These are phyloP conservation scores for Fusarium euwallaceae DNA, from an alignment of 2,329 filamentous ascomycete species.

Conservation along the genomic window DNA sequence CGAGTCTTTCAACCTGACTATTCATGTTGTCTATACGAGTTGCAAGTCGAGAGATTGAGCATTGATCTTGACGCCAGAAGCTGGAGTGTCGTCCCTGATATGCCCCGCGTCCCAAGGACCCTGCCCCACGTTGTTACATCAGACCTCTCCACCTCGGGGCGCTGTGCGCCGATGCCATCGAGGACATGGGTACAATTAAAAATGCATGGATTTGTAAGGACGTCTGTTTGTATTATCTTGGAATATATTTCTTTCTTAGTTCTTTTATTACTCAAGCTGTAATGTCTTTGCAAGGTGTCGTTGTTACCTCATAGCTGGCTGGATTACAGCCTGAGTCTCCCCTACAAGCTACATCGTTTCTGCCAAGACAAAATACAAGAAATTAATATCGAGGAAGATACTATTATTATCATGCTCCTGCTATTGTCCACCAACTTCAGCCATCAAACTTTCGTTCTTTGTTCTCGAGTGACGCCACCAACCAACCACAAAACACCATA, in stretches of 20 bases:
- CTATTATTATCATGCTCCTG: neutral
- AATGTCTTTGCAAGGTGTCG: neutral
- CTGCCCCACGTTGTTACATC: slow-evolving; percentile 45
- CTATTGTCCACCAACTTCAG: neutral
- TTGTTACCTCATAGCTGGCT: too few relatives aligned
- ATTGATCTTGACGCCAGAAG: neutral
- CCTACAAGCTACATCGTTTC: neutral
- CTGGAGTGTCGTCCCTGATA: slow-evolving; percentile 15
- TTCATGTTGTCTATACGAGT: slow-evolving; percentile 71
- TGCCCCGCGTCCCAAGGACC: slow-evolving; percentile 38
- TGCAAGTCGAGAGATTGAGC: neutral
- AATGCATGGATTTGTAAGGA: neutral
- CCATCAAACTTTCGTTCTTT: neutral
- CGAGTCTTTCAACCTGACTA: slow-evolving; percentile 77
- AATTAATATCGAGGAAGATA: neutral
- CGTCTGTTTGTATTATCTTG: neutral
- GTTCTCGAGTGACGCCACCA: slow-evolving; percentile 4
- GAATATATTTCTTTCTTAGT: neutral
- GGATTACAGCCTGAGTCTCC: neutral
- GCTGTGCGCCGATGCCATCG: neutral
- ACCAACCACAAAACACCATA: slow-evolving; percentile 20
- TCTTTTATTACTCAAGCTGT: neutral
- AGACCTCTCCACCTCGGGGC: slow-evolving; percentile 35
- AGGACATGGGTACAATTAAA: neutral
- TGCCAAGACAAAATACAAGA: neutral